phyloP scores from a whole-genome alignment of 2,329 filamentous ascomycete species.

The Arthrobotrys musiformis region DNA sequence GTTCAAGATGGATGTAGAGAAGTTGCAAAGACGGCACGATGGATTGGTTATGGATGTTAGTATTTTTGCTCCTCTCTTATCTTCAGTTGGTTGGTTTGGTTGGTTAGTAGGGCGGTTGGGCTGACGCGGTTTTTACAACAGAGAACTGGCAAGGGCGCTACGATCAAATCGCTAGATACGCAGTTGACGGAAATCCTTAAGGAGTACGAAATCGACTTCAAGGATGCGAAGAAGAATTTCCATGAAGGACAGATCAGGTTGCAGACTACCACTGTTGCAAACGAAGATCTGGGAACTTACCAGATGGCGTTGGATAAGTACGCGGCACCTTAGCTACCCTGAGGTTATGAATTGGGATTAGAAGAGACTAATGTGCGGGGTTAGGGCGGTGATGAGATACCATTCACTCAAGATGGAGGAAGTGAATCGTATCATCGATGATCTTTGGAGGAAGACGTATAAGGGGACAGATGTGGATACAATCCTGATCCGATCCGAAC shows the following conservation, averaged over 20 bases:
- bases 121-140: conserved; percentile 14
- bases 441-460: conserved; percentile 97
- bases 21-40: conserved; percentile 75
- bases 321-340: conserved; percentile 35
- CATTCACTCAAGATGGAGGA: conserved; percentile 98
- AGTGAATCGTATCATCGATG: conserved; percentile 92
- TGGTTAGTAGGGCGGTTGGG: neutral
- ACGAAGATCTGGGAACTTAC: conserved; percentile 88
- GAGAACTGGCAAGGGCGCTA: conserved; percentile 71
- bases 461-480: conserved; percentile 97
- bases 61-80: neutral
- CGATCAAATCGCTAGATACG: conserved; percentile 84
- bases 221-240: conserved; percentile 81
- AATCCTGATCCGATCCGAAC: conserved; percentile 92
- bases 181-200: conserved; percentile 77
- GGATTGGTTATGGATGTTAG: conserved; percentile 77
- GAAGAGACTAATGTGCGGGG: neutral
- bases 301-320: conserved; percentile 82
- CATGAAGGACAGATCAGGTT: conserved; percentile 68
- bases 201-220: conserved; percentile 88
- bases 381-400: conserved; percentile 88
- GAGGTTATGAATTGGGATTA: neutral
- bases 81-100: neutral
- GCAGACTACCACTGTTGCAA: conserved; percentile 86
- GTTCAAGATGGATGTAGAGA: conserved; percentile 75